A percentile compares a stretch with the other conserved stretches of the same genome.
Evolutionary conservation across 345 rosid species (phyloP).

Genomic region (Eucalyptus albens): DNA sequence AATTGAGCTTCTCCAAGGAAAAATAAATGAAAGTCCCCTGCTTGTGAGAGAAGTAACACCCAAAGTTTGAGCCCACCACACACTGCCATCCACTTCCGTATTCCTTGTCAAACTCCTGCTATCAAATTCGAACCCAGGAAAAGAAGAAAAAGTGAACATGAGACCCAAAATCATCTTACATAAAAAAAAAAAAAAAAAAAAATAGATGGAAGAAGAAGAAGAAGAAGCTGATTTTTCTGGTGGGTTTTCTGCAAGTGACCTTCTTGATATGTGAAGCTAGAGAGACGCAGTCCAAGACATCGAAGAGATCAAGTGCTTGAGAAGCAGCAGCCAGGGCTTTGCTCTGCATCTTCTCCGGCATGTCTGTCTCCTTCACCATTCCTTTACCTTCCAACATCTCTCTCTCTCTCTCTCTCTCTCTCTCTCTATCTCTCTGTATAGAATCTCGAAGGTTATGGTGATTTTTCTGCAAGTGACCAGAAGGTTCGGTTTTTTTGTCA

Average conservation of each 20-base stretch:
- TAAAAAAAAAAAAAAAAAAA: not conserved
- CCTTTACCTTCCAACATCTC: conserved; percentile 45
- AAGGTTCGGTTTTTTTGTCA: not conserved
- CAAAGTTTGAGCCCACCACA: conserved; percentile 39
- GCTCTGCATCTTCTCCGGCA: conserved; percentile 87
- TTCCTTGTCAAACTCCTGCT: conserved; percentile 25
- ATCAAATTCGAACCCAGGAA: not conserved
- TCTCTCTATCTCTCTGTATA: not conserved
- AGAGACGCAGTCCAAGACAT: conserved; percentile 22
- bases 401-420: not conserved
- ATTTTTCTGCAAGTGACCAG: not conserved
- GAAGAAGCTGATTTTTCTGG: not conserved
- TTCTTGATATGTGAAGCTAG: conserved; percentile 33
- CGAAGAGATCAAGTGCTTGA: conserved; percentile 39
- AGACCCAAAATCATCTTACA: not conserved
- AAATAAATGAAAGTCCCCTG: conserved; percentile 36
- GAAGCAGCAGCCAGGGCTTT: conserved; percentile 87
- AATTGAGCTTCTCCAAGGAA: conserved; percentile 29
- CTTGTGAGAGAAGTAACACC: conserved; percentile 35
- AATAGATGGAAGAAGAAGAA: not conserved
- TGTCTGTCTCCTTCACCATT: conserved; percentile 66
- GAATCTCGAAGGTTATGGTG: not conserved
- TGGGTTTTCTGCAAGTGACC: conserved; percentile 4
- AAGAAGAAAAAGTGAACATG: not conserved
- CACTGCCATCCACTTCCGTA: conserved; percentile 44